Conservation (phyloP, 768 basidiomycete species). For the Amanita rimosa region DNA sequence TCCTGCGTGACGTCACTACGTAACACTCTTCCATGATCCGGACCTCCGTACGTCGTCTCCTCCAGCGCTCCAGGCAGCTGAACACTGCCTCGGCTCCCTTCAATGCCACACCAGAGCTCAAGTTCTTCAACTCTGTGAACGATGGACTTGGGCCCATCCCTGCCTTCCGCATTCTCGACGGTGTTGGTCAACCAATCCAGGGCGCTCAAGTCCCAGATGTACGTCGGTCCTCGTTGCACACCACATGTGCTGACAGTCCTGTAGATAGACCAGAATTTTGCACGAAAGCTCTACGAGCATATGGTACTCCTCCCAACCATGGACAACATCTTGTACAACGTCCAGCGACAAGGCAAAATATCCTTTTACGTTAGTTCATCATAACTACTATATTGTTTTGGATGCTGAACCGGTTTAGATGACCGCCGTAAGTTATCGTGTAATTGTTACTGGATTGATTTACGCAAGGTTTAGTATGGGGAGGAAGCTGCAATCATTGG, state of each 20-base stretch:
- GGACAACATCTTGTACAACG: conserved; percentile 84
- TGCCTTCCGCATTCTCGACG: conserved; percentile 79
- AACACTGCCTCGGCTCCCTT: conserved; percentile 25
- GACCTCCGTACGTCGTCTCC: conserved; percentile 12
- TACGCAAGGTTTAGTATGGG: conserved; percentile 44
- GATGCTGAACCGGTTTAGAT: conserved; percentile 34
- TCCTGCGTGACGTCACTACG: conserved; percentile 7
- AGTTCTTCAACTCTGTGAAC: conserved; percentile 75
- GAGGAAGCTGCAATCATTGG: conserved; percentile 90
- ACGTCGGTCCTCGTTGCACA: conserved; percentile 9
- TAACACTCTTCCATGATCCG: conserved; percentile 21
- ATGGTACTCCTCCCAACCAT: conserved; percentile 75
- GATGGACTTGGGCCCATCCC: conserved; percentile 57
- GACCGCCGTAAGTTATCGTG: conserved; percentile 53
- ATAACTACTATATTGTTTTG: neutral
- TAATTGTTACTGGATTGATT: conserved; percentile 3
- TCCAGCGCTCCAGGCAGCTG: conserved; percentile 5
- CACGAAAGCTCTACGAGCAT: conserved; percentile 63
- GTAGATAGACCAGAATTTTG: conserved; percentile 60
- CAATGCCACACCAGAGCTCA: conserved; percentile 51
- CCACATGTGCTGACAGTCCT: neutral
- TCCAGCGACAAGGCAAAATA: conserved; percentile 90
- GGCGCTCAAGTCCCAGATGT: conserved; percentile 74
- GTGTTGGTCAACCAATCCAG: conserved; percentile 60
- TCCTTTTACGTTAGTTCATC: conserved; percentile 65